Percentiles rank a stretch among this genome's conserved stretches.
Evolutionary conservation across 345 rosid species (phyloP).

Genomic region (Aquilaria yunnanensis): DNA sequence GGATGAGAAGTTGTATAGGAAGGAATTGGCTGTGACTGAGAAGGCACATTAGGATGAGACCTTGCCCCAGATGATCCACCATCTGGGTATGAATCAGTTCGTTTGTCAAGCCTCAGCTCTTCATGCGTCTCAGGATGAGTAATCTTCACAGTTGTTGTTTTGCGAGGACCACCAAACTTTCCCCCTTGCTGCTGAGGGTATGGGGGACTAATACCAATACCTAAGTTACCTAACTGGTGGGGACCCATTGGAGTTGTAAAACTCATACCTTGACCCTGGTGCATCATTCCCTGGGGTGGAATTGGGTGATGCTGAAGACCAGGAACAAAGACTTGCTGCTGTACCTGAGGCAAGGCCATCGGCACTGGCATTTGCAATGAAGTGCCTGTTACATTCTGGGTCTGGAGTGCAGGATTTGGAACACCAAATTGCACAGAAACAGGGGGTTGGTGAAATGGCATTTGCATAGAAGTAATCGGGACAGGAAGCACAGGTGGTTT

Average conservation of each 20-base stretch:
- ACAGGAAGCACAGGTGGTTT: conserved; percentile 48
- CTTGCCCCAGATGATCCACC: conserved; percentile 48
- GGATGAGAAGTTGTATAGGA: conserved; percentile 50
- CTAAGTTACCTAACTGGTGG: conserved; percentile 62
- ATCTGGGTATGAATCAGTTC: conserved; percentile 52
- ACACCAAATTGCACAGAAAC: conserved; percentile 65
- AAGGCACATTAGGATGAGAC: conserved; percentile 49
- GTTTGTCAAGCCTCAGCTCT: conserved; percentile 84
- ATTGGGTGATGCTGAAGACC: conserved; percentile 65
- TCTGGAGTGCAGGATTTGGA: conserved; percentile 66
- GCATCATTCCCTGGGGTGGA: conserved; percentile 81
- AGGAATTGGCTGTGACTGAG: conserved; percentile 59
- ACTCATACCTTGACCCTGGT: conserved; percentile 73
- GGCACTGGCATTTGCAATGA: conserved; percentile 74
- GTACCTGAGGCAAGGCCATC: conserved; percentile 60
- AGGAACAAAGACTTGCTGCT: conserved; percentile 59
- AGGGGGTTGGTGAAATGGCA: conserved; percentile 64
- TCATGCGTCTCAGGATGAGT: conserved; percentile 94
- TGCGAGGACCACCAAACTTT: conserved; percentile 57
- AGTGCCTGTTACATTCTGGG: conserved; percentile 51
- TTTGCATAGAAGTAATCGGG: conserved; percentile 60
- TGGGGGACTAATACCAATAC: conserved; percentile 55
- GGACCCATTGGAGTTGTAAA: conserved; percentile 60
- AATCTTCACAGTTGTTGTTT: conserved; percentile 63
- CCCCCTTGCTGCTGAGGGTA: conserved; percentile 76